A percentile compares a stretch with the other conserved stretches of the same genome.
Evolutionary conservation across 129 eudicot genomes (phyloP).

Genomic region (carrot (Daucus carota)): DH1_v3.0 NC_030389.2:27704501-27705000

Average conservation of each 20-base stretch:
- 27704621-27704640: too few relatives aligned
- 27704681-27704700: too few relatives aligned
- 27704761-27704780: too few relatives aligned
- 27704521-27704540: too few relatives aligned
- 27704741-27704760: not conserved
- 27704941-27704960: not conserved
- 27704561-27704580: too few relatives aligned
- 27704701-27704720: too few relatives aligned
- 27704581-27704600: too few relatives aligned
- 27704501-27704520: too few relatives aligned
- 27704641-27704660: too few relatives aligned
- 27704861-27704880: not conserved
- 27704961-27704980: not conserved
- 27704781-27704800: not conserved
- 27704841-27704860: not conserved
- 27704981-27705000: conserved; percentile 18
- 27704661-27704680: too few relatives aligned
- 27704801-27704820: not conserved
- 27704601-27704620: too few relatives aligned
- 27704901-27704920: not conserved
- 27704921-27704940: not conserved
- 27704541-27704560: too few relatives aligned
- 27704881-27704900: not conserved
- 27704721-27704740: not conserved
- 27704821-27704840: not conserved